A percentile compares a stretch with the other conserved stretches of the same genome.
phyloP scores from a whole-genome alignment of 805 yeast species.

The Pichia manshurica region DNA sequence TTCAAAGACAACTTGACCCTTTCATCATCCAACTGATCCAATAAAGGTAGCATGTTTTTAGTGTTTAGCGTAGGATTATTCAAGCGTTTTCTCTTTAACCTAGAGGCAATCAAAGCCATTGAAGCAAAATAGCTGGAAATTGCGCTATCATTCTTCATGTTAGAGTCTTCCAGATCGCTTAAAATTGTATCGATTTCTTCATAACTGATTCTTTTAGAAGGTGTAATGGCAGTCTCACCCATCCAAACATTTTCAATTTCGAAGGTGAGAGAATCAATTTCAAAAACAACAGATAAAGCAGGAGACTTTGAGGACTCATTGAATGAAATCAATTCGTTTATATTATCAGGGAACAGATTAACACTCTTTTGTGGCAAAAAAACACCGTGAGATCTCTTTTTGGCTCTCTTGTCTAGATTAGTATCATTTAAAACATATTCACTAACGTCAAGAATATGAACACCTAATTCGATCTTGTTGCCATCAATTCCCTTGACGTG shows the following conservation, averaged over 20 bases:
- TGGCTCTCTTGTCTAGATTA: constrained; percentile 77
- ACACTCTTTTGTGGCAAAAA: constrained; percentile 72
- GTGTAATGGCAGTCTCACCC: constrained; percentile 63
- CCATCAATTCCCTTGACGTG: constrained; percentile 63
- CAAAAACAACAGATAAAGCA: constrained; percentile 73
- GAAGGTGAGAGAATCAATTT: constrained; percentile 64
- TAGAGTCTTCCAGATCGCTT: constrained; percentile 22
- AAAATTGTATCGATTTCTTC: constrained; percentile 52
- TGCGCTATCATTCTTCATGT: constrained; percentile 43
- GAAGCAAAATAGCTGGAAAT: constrained; percentile 58
- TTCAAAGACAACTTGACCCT: constrained; percentile 66
- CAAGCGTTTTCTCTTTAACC: constrained; percentile 64
- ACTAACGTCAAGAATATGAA: constrained; percentile 79
- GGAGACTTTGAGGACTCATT: constrained; percentile 54
- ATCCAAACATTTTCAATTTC: constrained; percentile 73
- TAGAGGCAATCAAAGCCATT: constrained; percentile 56
- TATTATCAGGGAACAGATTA: constrained; percentile 60
- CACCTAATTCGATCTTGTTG: constrained; percentile 70
- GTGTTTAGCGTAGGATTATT: constrained; percentile 43
- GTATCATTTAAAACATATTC: constrained; percentile 69
- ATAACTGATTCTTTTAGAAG: constrained; percentile 53
- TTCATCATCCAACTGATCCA: constrained; percentile 84
- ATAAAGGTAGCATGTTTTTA: constrained; percentile 51
- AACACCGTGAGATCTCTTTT: constrained; percentile 85
- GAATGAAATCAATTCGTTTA: constrained; percentile 58